Conservation (phyloP, 225 moss, liverwort and hornwort genomes). For the Anthoceros angustus region DNA sequence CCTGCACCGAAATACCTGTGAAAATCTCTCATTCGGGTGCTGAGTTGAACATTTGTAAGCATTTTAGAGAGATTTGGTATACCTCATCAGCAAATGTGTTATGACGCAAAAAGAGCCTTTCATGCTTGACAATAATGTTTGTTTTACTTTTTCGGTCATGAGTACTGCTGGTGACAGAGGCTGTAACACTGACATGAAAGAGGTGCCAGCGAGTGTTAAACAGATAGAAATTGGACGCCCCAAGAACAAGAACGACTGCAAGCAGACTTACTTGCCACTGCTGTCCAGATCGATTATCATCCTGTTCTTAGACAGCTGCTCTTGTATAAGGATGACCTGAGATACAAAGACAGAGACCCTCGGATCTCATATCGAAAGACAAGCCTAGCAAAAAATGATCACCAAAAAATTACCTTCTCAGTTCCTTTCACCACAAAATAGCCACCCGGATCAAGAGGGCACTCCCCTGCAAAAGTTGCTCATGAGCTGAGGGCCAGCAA, state of each 20-base stretch:
- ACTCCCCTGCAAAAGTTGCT: slow-evolving; percentile 52
- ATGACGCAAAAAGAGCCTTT: slow-evolving; percentile 68
- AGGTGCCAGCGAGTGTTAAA: not conserved
- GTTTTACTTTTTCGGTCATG: slow-evolving; percentile 99
- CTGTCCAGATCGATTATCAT: slow-evolving; percentile 89
- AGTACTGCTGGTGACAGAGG: slow-evolving; percentile 98
- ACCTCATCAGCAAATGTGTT: slow-evolving; percentile 98
- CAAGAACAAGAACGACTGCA: not conserved
- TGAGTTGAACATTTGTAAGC: not conserved
- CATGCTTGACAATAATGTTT: slow-evolving; percentile 94
- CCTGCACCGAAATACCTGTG: slow-evolving; percentile 23
- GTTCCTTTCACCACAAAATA: slow-evolving; percentile 99
- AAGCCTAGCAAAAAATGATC: not conserved
- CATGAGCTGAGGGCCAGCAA: not conserved
- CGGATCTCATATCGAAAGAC: not conserved
- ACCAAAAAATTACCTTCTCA: slow-evolving; percentile 50
- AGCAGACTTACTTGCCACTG: slow-evolving; percentile 77
- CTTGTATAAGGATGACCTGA: slow-evolving; percentile 94
- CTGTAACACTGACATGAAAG: slow-evolving; percentile 54
- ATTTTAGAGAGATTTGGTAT: not conserved
- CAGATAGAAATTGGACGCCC: not conserved
- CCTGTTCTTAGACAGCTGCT: slow-evolving; percentile 95
- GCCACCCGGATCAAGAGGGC: slow-evolving; percentile 98
- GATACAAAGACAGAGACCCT: not conserved
- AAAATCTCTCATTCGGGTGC: not conserved